These are phyloP conservation scores for Yamadazyma membranifaciens DNA, from an alignment of 1,139 yeast genomes.

Conservation along the genomic window DNA sequence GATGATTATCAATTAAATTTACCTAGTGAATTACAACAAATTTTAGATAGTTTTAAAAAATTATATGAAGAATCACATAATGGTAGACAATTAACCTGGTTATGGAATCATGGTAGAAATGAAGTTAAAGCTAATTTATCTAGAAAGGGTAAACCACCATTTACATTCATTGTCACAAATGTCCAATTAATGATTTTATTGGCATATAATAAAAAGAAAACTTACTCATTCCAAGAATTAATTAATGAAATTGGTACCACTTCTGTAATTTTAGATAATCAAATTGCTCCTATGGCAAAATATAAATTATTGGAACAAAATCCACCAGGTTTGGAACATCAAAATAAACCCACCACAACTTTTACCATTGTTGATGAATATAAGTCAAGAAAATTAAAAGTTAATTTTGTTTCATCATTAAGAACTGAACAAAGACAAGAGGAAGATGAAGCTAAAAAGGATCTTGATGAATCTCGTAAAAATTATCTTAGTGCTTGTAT, in stretches of 20 bases:
- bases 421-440: conserved; percentile 77
- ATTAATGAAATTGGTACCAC: conserved; percentile 68
- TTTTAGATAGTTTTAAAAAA: conserved; percentile 66
- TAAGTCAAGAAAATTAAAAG: conserved; percentile 79
- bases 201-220: conserved; percentile 67
- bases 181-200: conserved; percentile 84
- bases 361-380: conserved; percentile 79
- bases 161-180: conserved; percentile 74
- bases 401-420: conserved; percentile 82
- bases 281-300: conserved; percentile 75
- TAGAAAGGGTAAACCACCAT: conserved; percentile 81
- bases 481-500: conserved; percentile 88
- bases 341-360: conserved; percentile 52
- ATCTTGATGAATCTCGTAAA: conserved; percentile 84
- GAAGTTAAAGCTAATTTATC: conserved; percentile 89
- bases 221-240: conserved; percentile 61
- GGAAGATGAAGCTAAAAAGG: conserved; percentile 78
- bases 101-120: conserved; percentile 93
- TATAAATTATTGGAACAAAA: conserved; percentile 69
- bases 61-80: conserved; percentile 74
- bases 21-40: conserved; percentile 55
- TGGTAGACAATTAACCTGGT: conserved; percentile 91
- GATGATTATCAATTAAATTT: conserved; percentile 43
- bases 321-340: conserved; percentile 53
- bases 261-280: conserved; percentile 64